Conservation (phyloP, 805 yeast species). For the Ogataea wickerhamii region DNA sequence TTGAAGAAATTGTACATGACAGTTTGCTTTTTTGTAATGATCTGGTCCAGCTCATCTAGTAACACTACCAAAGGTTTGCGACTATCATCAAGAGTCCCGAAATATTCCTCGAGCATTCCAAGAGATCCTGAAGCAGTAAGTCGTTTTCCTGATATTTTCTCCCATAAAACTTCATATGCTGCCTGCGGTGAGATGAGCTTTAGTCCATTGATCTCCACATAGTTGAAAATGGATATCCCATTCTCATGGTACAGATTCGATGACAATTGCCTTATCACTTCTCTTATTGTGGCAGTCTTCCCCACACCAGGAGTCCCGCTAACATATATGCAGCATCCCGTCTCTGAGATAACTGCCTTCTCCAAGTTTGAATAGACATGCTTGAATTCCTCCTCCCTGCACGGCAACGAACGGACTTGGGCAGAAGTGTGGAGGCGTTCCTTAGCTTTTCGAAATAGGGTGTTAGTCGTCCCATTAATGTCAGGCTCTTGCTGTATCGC, state of each 20-base stretch:
- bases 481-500: constrained; percentile 10
- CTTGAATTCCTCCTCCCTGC: constrained; percentile 81
- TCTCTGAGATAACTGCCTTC: constrained; percentile 60
- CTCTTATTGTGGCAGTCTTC: constrained; percentile 89
- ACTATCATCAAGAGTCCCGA: constrained; percentile 37
- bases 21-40: constrained; percentile 75
- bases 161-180: constrained; percentile 83
- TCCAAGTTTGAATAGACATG: constrained; percentile 66
- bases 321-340: constrained; percentile 83
- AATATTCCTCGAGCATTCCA: constrained; percentile 65
- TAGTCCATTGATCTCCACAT: constrained; percentile 86
- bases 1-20: constrained; percentile 95
- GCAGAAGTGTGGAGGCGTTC: constrained; percentile 36
- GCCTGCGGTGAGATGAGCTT: constrained; percentile 74
- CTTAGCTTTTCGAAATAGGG: constrained; percentile 36
- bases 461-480: constrained; percentile 16
- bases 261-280: constrained; percentile 70
- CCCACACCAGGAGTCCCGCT: constrained; percentile 99
- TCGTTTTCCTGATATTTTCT: constrained; percentile 57
- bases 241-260: constrained; percentile 19
- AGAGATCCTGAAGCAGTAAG: constrained; percentile 64
- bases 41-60: constrained; percentile 90
- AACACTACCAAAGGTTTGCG: constrained; percentile 65
- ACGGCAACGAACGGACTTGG: constrained; percentile 59
- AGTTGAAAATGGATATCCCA: constrained; percentile 48